These are phyloP conservation scores for Apiospora kogelbergensis DNA, from an alignment of 2,329 filamentous ascomycete species.

Conservation along the genomic window DNA sequence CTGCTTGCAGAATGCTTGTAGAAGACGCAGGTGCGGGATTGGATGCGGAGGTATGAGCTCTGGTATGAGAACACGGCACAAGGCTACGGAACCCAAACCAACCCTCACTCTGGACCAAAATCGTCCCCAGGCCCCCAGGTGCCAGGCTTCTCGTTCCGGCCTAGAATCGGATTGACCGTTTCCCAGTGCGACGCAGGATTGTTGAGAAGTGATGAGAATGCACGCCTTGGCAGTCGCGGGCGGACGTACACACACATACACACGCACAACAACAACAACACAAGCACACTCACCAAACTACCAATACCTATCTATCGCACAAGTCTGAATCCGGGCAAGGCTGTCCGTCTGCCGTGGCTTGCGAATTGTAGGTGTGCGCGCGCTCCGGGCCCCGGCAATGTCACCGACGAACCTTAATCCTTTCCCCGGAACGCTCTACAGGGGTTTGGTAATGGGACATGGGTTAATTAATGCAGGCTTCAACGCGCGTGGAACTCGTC, in stretches of 20 bases:
- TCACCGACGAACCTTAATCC: conserved; percentile 2
- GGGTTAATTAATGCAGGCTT: neutral
- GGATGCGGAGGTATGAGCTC: neutral
- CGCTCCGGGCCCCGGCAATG: conserved; percentile 1
- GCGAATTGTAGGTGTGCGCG: neutral
- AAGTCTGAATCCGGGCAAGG: neutral
- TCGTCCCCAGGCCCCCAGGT: neutral
- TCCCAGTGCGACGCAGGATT: neutral
- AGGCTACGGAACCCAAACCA: neutral
- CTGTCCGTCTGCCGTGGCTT: neutral
- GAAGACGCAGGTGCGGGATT: neutral
- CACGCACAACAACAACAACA: neutral
- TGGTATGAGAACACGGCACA: neutral
- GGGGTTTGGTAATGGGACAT: conserved; percentile 2
- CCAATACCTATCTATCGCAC: neutral
- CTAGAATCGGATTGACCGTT: neutral
- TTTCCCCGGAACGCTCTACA: neutral
- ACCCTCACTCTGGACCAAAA: neutral
- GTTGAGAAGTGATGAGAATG: neutral
- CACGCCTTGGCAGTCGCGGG: too few species aligned
- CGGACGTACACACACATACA: neutral
- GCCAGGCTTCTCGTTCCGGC: neutral
- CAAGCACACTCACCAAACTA: neutral
- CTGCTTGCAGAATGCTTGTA: neutral
- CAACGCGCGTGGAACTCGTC: neutral